phyloP scores from a whole-genome alignment of 2,329 filamentous ascomycete species.

The Elsinoe arachidis region DNA sequence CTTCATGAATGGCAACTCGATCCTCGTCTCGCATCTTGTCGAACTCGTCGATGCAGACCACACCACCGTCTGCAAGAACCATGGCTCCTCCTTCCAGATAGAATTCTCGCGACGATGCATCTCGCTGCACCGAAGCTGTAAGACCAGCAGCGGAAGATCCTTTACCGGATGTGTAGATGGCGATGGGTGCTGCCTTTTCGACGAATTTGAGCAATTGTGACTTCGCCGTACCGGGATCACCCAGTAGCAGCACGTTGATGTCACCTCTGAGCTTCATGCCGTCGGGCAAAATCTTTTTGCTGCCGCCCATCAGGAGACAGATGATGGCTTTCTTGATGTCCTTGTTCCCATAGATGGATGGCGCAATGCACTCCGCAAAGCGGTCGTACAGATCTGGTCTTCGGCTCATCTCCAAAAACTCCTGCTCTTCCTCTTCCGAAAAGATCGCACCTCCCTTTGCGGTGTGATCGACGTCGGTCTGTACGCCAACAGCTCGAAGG shows the following conservation, averaged over 20 bases:
- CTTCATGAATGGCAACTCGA: slow-evolving; percentile 95
- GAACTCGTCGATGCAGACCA: slow-evolving; percentile 98
- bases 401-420: slow-evolving; percentile 85
- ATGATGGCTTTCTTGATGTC: slow-evolving; percentile 98
- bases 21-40: slow-evolving; percentile 99
- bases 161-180: slow-evolving; percentile 97
- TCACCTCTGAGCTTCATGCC: slow-evolving; percentile 97
- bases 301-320: slow-evolving; percentile 85
- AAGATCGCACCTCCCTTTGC: slow-evolving; percentile 73
- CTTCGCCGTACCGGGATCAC: slow-evolving; percentile 96
- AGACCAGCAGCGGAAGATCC: slow-evolving; percentile 95
- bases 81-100: slow-evolving; percentile 97
- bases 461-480: slow-evolving; percentile 81
- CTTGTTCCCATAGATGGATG: slow-evolving; percentile 90
- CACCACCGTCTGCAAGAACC: slow-evolving; percentile 93
- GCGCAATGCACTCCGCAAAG: slow-evolving; percentile 87
- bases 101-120: slow-evolving; percentile 86
- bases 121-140: slow-evolving; percentile 91
- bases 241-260: slow-evolving; percentile 92
- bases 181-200: slow-evolving; percentile 89
- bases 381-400: slow-evolving; percentile 85
- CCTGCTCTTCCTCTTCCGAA: slow-evolving; percentile 92
- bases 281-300: slow-evolving; percentile 94
- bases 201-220: slow-evolving; percentile 97
- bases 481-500: slow-evolving; percentile 82